Base-by-base conservation (phyloP, 208 protist species). In the Crithidia sp. region DNA sequence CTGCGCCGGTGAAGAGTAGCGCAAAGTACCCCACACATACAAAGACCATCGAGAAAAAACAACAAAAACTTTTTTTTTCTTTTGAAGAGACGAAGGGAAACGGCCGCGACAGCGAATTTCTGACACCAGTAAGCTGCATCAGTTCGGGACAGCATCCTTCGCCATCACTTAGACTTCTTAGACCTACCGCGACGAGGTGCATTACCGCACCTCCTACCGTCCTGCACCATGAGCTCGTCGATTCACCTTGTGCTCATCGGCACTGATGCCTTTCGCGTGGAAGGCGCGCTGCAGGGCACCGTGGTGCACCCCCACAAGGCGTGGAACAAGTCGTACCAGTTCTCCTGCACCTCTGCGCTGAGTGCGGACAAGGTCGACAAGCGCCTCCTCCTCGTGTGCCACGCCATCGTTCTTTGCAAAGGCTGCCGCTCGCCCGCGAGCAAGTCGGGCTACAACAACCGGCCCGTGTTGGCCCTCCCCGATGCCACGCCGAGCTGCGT, bases 251-350 rank as follows among this genome's bases (percentile, higher is more conserved):
- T 95, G 49, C 61, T 93, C 3, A 89, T 90, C 68, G 91, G 91
- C n/a, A 82, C 85, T 0, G 91, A 92, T 17, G 75, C 87, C 19
- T 74, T 83, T 54, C 68, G 54, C 7, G 85, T 94, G 12, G 84
- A 95, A 41, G 58, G 71, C 6, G 79, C 76, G 17, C 68, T 95
- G 49, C 83, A 87, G 47, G 82, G 81, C 28, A 77, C 73, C 36
- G 74, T 90, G 10, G 83, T 87, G 63, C 82, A 88, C 39, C 74
- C 77, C 0, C 85, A 95, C 66, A 78, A 81, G 66, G 91, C 91
- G 39, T 96, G 91, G 91, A 88, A 90, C 60, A 84, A 85, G 17
- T 79, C 70, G 8, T 96, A 92, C 61, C 75, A 77, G 41, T 83
- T 94, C 39, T 83, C 82, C 12, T 93, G 88, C 78, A 88, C 83